A percentile compares a stretch with the other conserved stretches of the same genome.
Conservation (phyloP, 441 rosid species). For the Syzygium syzygioides region DNA sequence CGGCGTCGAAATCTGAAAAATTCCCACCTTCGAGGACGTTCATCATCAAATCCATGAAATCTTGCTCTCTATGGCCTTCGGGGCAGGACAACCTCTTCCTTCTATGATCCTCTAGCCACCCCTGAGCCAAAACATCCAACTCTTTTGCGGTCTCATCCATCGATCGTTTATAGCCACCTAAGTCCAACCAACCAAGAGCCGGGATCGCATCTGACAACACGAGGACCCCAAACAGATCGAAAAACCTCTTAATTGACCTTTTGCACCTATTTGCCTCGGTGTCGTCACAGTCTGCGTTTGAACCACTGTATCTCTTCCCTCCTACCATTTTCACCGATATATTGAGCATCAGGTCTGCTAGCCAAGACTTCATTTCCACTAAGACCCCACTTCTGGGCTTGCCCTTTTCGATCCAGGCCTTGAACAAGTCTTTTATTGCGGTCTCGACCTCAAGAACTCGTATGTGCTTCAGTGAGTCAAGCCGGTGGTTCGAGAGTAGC, state of each 20-base stretch:
- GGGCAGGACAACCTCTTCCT: constrained; percentile 10
- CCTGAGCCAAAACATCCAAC: constrained; percentile 11
- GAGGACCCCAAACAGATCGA: constrained; percentile 16
- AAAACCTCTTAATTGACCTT: constrained; percentile 13
- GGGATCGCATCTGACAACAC: constrained; percentile 33
- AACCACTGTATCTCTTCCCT: background rate
- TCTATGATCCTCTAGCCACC: constrained; percentile 40
- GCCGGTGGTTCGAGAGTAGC: background rate
- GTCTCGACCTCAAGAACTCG: background rate
- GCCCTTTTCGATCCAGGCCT: background rate
- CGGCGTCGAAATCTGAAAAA: constrained; percentile 8
- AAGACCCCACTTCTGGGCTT: background rate
- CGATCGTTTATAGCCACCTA: constrained; percentile 20
- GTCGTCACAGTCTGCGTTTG: background rate
- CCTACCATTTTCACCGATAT: background rate
- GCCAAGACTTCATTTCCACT: background rate
- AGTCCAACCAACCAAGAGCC: constrained; percentile 32
- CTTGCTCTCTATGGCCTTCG: constrained; percentile 2
- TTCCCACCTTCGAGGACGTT: constrained; percentile 10
- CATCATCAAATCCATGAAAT: constrained; percentile 37
- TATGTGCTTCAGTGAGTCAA: background rate
- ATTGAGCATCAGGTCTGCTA: background rate
- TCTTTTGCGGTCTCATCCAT: constrained; percentile 29
- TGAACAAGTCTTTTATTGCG: background rate
- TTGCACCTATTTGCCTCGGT: background rate